Conservation (phyloP, 73 alveolate genomes). For the Tetrahymena malaccensis region DNA sequence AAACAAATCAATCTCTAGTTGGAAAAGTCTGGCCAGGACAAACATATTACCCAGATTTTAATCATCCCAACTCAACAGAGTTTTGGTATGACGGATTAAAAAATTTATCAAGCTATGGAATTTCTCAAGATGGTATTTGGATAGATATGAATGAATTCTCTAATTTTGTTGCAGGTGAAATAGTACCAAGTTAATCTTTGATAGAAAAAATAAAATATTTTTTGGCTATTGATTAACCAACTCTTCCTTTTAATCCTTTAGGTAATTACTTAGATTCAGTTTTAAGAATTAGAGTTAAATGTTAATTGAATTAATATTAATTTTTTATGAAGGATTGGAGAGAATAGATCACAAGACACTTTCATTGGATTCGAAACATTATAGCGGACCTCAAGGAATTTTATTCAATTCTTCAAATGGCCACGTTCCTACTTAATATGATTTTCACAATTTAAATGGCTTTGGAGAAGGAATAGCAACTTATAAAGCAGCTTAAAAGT, state of each 20-base stretch:
- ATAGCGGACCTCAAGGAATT: slow-evolving; percentile 27
- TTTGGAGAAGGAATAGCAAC: slow-evolving; percentile 58
- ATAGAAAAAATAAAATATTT: neutral
- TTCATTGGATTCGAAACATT: slow-evolving; percentile 12
- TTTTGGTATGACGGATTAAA: slow-evolving; percentile 62
- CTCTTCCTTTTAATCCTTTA: neutral
- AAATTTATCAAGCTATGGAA: neutral
- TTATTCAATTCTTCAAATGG: neutral
- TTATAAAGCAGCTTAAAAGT: slow-evolving; percentile 36
- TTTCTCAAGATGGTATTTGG: slow-evolving; percentile 79
- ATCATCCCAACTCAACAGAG: slow-evolving; percentile 47
- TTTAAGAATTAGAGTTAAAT: neutral
- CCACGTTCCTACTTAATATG: slow-evolving; percentile 23
- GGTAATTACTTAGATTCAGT: neutral
- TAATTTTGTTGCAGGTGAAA: slow-evolving; percentile 54
- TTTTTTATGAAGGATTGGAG: neutral
- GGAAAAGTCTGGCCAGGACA: slow-evolving; percentile 89
- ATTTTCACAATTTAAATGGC: slow-evolving; percentile 68
- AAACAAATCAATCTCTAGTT: slow-evolving; percentile 19
- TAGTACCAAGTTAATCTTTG: neutral
- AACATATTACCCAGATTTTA: slow-evolving; percentile 80
- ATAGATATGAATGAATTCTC: slow-evolving; percentile 94
- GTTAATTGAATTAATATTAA: too few species aligned
- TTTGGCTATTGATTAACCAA: slow-evolving; percentile 4
- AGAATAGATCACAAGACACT: slow-evolving; percentile 12